Evolutionary conservation across 768 basidiomycete genomes (phyloP).

Genomic region (Tylopilus plumbeoviolaceoides): DNA sequence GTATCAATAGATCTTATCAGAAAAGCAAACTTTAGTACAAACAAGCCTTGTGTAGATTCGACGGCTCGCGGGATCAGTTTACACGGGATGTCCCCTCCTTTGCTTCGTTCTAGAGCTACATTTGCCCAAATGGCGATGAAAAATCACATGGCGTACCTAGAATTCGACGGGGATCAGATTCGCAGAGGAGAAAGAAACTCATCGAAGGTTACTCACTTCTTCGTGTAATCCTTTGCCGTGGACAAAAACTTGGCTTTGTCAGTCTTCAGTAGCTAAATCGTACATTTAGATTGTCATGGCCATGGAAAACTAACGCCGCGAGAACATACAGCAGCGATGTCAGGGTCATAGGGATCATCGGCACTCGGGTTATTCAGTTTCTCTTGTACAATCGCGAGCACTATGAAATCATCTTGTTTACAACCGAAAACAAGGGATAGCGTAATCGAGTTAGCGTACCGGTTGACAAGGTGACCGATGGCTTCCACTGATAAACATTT

Average conservation of each 20-base stretch:
- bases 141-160: slow-evolving; percentile 22
- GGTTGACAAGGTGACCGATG: slow-evolving; percentile 66
- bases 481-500: slow-evolving; percentile 66
- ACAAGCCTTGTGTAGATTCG: slow-evolving; percentile 4
- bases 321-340: slow-evolving; percentile 72
- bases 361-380: slow-evolving; percentile 86
- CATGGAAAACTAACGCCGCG: not conserved
- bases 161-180: not conserved
- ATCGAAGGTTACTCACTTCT: slow-evolving; percentile 56
- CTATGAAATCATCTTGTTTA: slow-evolving; percentile 35
- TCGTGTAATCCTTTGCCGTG: slow-evolving; percentile 63
- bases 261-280: slow-evolving; percentile 63
- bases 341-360: slow-evolving; percentile 86
- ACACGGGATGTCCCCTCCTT: not conserved
- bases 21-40: slow-evolving; percentile 8
- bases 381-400: slow-evolving; percentile 72
- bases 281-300: not conserved
- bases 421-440: not conserved
- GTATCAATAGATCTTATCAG: slow-evolving; percentile 7
- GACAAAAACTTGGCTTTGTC: slow-evolving; percentile 70
- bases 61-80: slow-evolving; percentile 5
- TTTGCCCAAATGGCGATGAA: not conserved
- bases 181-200: not conserved
- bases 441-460: slow-evolving; percentile 38
- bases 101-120: slow-evolving; percentile 12